Percentiles rank a stretch among this genome's conserved stretches.
phyloP scores from a whole-genome alignment of 345 rosid species.

The Nasturtium officinale region DNA sequence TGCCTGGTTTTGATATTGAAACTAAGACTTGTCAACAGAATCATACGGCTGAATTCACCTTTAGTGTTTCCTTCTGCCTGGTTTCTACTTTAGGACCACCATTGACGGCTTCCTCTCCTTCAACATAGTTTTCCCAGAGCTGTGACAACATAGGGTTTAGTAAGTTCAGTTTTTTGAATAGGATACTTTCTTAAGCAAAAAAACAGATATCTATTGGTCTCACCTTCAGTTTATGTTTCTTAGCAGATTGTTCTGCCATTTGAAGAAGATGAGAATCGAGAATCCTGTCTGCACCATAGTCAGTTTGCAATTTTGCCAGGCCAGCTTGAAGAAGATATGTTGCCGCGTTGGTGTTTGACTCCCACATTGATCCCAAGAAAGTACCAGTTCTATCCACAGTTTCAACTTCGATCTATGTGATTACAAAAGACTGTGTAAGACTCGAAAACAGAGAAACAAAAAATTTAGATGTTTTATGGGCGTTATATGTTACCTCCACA shows the following conservation, averaged over 20 bases:
- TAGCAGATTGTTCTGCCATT: slow-evolving; percentile 87
- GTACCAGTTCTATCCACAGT: slow-evolving; percentile 94
- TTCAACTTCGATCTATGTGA: slow-evolving; percentile 81
- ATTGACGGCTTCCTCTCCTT: slow-evolving; percentile 86
- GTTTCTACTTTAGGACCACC: slow-evolving; percentile 61
- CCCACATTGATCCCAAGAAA: slow-evolving; percentile 96
- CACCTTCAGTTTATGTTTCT: slow-evolving; percentile 86
- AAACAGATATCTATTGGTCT: slow-evolving; percentile 13
- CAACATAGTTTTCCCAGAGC: slow-evolving; percentile 98
- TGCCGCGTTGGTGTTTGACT: slow-evolving; percentile 74
- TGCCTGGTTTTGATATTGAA: slow-evolving; percentile 5
- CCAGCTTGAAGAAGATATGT: slow-evolving; percentile 87
- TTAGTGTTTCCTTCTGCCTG: slow-evolving; percentile 84
- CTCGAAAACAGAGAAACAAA: neutral
- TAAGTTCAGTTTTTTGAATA: neutral
- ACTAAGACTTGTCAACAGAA: slow-evolving; percentile 6
- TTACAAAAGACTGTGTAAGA: slow-evolving; percentile 28
- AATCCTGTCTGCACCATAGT: slow-evolving; percentile 84
- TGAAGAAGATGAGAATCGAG: slow-evolving; percentile 83
- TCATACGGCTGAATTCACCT: slow-evolving; percentile 51
- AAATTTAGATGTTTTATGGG: neutral
- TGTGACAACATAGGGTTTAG: slow-evolving; percentile 39
- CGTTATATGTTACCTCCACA: slow-evolving; percentile 66
- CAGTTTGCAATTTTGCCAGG: slow-evolving; percentile 82
- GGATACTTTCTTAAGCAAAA: slow-evolving; percentile 5